Conservation (phyloP, 768 basidiomycete species). For the Austroboletus eburneus region DNA sequence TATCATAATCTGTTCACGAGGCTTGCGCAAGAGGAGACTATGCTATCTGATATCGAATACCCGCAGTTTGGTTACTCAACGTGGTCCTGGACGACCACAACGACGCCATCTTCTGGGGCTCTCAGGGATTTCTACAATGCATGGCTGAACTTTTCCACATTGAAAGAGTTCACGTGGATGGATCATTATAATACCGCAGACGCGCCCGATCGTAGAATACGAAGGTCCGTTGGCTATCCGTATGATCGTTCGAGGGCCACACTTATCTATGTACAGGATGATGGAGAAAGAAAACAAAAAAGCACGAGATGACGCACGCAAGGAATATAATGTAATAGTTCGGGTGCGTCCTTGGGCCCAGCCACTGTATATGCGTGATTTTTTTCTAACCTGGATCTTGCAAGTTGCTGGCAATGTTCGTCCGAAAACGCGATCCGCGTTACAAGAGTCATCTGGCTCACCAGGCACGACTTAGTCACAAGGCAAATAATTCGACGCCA, state of each 20-base stretch:
- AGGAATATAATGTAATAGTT: slow-evolving; percentile 91
- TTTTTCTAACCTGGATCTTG: neutral
- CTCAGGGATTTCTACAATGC: slow-evolving; percentile 75
- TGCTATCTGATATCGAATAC: slow-evolving; percentile 45
- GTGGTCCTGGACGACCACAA: slow-evolving; percentile 63
- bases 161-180: slow-evolving; percentile 86
- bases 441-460: slow-evolving; percentile 61
- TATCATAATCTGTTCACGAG: slow-evolving; percentile 85
- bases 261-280: slow-evolving; percentile 40
- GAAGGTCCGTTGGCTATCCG: slow-evolving; percentile 49
- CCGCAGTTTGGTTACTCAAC: slow-evolving; percentile 81
- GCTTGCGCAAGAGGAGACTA: slow-evolving; percentile 72
- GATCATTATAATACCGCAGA: slow-evolving; percentile 81
- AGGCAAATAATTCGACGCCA: slow-evolving; percentile 26
- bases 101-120: slow-evolving; percentile 42
- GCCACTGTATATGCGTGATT: neutral
- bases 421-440: slow-evolving; percentile 86
- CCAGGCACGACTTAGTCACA: slow-evolving; percentile 42
- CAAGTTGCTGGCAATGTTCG: slow-evolving; percentile 69
- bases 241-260: neutral
- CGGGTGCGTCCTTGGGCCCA: slow-evolving; percentile 49
- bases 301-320: slow-evolving; percentile 77
- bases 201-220: slow-evolving; percentile 80
- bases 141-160: slow-evolving; percentile 84
- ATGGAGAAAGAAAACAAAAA: slow-evolving; percentile 99